These are phyloP conservation scores for Tricholoma hemisulphureum DNA, from an alignment of 768 basidiomycete genomes.

Conservation along the genomic window DNA sequence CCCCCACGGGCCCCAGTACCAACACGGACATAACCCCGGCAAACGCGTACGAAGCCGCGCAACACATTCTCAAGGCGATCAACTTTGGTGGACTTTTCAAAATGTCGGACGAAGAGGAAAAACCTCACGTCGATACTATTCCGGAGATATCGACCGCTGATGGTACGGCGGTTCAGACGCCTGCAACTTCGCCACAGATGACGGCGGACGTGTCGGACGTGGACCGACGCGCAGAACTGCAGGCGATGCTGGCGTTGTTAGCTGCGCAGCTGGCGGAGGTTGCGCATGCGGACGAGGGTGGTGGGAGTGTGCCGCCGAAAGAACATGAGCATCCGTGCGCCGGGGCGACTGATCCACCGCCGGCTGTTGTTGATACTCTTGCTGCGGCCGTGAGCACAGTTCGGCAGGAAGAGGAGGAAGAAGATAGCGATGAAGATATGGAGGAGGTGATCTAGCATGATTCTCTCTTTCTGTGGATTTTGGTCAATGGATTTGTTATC, in stretches of 20 bases:
- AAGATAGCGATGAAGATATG: slow-evolving; percentile 44
- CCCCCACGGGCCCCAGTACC: slow-evolving; percentile 8
- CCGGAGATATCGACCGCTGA: neutral
- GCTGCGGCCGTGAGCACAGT: neutral
- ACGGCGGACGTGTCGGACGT: slow-evolving; percentile 7
- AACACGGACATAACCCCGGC: slow-evolving; percentile 28
- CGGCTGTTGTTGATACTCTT: neutral
- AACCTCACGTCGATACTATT: slow-evolving; percentile 10
- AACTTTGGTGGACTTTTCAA: slow-evolving; percentile 61
- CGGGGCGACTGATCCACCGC: neutral
- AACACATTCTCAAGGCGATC: slow-evolving; percentile 74
- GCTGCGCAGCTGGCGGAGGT: slow-evolving; percentile 73
- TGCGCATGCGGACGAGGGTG: slow-evolving; percentile 43
- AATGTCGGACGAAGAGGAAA: slow-evolving; percentile 34
- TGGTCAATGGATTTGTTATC: too few species aligned
- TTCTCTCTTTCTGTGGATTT: too few species aligned
- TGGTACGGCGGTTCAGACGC: neutral
- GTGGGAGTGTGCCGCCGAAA: neutral
- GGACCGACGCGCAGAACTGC: slow-evolving; percentile 60
- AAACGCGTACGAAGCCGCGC: slow-evolving; percentile 76
- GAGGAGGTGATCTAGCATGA: slow-evolving; percentile 42
- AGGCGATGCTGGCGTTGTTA: slow-evolving; percentile 69
- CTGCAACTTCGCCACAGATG: neutral
- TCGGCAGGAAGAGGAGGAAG: slow-evolving; percentile 21
- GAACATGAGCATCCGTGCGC: neutral